phyloP scores from a whole-genome alignment of 1,284 basidiomycete species.

The Phylloboletellus chloephorus region DNA sequence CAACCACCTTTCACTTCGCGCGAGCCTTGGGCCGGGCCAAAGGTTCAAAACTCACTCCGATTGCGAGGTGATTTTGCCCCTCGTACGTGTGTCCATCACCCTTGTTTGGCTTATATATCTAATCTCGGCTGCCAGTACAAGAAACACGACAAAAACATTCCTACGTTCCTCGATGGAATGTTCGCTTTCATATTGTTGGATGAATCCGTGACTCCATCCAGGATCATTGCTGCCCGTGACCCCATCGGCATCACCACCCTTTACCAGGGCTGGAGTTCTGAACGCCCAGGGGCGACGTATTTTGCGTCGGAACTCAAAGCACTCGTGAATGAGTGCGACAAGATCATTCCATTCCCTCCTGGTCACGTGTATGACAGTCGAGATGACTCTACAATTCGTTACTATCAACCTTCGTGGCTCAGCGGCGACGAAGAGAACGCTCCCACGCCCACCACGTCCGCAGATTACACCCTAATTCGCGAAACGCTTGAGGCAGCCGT shows the following conservation, averaged over 20 bases:
- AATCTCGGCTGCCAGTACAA: constrained; percentile 57
- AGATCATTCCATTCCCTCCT: constrained; percentile 93
- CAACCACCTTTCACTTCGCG: constrained; percentile 87
- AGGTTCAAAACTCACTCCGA: constrained; percentile 98
- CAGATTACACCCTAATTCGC: constrained; percentile 70
- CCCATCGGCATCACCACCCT: constrained; percentile 98
- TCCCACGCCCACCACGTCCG: constrained; percentile 56
- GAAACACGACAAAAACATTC: constrained; percentile 74
- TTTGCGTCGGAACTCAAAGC: constrained; percentile 98
- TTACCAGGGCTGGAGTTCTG: constrained; percentile 92
- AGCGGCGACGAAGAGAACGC: constrained; percentile 60
- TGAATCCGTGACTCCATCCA: constrained; percentile 82
- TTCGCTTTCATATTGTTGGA: constrained; percentile 98
- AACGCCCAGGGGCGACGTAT: constrained; percentile 79
- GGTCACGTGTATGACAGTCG: constrained; percentile 91
- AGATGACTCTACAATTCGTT: constrained; percentile 72
- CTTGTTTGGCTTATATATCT: constrained; percentile 4
- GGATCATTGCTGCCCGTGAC: constrained; percentile 93
- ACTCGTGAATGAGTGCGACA: constrained; percentile 89
- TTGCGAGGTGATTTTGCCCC: constrained; percentile 94
- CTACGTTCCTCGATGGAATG: constrained; percentile 92
- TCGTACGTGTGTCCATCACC: constrained; percentile 48
- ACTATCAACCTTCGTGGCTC: constrained; percentile 88
- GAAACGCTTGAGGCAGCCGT: constrained; percentile 90
- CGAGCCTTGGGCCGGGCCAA: constrained; percentile 57